Base-by-base conservation (phyloP, 1,284 basidiomycete genomes). In the Hortiboletus rubellus region DNA sequence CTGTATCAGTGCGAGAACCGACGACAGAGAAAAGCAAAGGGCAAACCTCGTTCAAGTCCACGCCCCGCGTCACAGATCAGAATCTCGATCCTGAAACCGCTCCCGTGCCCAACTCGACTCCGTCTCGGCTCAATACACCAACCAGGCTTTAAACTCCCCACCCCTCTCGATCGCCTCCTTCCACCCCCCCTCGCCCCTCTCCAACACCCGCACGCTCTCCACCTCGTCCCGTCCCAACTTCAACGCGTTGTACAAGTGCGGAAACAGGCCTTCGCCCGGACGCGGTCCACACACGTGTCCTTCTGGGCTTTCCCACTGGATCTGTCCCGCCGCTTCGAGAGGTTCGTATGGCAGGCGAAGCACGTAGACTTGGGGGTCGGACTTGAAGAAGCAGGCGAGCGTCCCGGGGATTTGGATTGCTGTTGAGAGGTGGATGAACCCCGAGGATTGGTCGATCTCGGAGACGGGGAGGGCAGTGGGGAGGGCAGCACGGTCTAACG, bases 361-460 rank as follows among this genome's bases (percentile, higher is more conserved):
- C 11, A 72, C 49, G 15, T 50, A 59, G 1, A 71, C 58, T 1
- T n/a, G 47, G 2, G 58, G 50, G 41, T 73, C 54, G 2, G 54
- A 37, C 0, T 15, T 10, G 56, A 68, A 73, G 47, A 70, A 70
- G 43, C 41, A 59, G 10, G 31, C 38, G 43, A 70, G 71, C 1
- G 69, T 73, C 6, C 57, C 54, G 1, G 55, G 51, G 27, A 71
- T 45, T 42, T 70, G 68, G 22, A 1, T 18, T 0, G 70, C 60
- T 0, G 68, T 73, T 27, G 68, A 72, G 51, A 73, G 67, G 46
- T 70, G 68, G 49, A 70, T 43, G 43, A 73, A 70, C 2, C 67
- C 65, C 5, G 68, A 67, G 17, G n/a, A 7, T 31, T 51, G 33
- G 52, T 70, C 68, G 15, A 70, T 34, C 7, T 48, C 34, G 12